Conservation (phyloP, 148 eudicot genomes). For the Rhododendron simsii region DNA sequence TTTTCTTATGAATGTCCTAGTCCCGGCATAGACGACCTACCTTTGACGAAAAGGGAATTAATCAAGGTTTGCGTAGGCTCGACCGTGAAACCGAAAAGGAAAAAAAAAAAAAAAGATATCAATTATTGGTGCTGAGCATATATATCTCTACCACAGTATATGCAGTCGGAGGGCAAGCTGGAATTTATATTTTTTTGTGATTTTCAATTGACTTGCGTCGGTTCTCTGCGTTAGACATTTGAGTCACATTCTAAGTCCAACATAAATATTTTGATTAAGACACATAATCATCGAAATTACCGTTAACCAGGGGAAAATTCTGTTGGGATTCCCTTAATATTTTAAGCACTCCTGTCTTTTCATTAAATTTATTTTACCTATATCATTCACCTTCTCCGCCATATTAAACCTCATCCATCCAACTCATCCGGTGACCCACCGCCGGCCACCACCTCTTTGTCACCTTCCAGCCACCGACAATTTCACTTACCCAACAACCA, state of each 20-base stretch:
- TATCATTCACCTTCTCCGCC: not conserved
- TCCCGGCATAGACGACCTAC: not conserved
- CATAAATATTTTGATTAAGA: not conserved
- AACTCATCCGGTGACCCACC: not conserved
- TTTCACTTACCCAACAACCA: not conserved
- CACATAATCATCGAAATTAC: not conserved
- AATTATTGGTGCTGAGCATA: not conserved
- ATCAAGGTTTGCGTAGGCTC: not conserved
- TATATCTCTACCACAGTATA: not conserved
- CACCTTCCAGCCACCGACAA: not conserved
- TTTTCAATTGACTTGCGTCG: not conserved
- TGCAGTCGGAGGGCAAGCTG: not conserved
- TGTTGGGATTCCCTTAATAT: not conserved
- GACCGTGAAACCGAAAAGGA: too few relatives aligned
- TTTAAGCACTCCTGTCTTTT: not conserved
- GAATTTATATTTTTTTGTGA: not conserved
- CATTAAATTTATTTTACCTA: not conserved
- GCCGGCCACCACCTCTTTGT: not conserved
- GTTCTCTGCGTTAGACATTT: not conserved
- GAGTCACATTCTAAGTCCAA: not conserved
- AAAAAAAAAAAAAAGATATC: not conserved
- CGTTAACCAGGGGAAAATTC: not conserved
- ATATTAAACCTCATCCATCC: not conserved
- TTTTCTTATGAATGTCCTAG: not conserved
- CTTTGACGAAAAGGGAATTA: not conserved